Evolutionary conservation across 495 filamentous ascomycete species (phyloP).

Genomic region (Aspergillus haitiensis): DNA sequence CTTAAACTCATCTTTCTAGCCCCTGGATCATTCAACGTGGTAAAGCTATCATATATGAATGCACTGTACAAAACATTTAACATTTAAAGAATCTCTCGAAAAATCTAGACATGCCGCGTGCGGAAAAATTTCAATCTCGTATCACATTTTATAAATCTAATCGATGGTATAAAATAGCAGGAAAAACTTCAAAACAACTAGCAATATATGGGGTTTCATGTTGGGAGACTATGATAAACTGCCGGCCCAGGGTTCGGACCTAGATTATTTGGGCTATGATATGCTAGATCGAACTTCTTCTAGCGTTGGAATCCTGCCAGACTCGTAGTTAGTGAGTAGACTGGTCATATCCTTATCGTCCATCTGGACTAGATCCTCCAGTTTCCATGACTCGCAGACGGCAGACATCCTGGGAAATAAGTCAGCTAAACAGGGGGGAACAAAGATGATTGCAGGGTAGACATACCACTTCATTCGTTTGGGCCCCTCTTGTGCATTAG

Average conservation of each 20-base stretch:
- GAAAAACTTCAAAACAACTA: not conserved
- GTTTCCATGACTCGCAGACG: constrained; percentile 82
- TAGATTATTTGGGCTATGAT: not conserved
- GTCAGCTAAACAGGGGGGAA: constrained; percentile 4
- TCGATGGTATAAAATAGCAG: constrained; percentile 1
- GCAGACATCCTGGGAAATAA: constrained; percentile 68
- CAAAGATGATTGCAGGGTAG: not conserved
- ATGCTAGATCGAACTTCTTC: constrained; percentile 35
- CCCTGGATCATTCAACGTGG: not conserved
- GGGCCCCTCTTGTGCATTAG: constrained; percentile 67
- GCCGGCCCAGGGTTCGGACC: not conserved
- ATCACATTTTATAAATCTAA: not conserved
- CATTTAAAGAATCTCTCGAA: not conserved
- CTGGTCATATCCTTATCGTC: constrained; percentile 79
- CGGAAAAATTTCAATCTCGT: not conserved
- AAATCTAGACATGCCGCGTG: not conserved
- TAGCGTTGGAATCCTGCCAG: constrained; percentile 45
- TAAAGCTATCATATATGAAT: constrained; percentile 21
- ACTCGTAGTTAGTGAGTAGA: constrained; percentile 67
- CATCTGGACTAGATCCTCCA: constrained; percentile 85
- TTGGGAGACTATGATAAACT: not conserved
- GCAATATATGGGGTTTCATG: not conserved
- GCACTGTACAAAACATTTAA: constrained; percentile 22
- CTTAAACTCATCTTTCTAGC: too few relatives aligned
- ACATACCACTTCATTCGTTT: constrained; percentile 89